Conservation (phyloP, 2,329 filamentous ascomycete genomes). For the Coniochaeta prunicola region DNA sequence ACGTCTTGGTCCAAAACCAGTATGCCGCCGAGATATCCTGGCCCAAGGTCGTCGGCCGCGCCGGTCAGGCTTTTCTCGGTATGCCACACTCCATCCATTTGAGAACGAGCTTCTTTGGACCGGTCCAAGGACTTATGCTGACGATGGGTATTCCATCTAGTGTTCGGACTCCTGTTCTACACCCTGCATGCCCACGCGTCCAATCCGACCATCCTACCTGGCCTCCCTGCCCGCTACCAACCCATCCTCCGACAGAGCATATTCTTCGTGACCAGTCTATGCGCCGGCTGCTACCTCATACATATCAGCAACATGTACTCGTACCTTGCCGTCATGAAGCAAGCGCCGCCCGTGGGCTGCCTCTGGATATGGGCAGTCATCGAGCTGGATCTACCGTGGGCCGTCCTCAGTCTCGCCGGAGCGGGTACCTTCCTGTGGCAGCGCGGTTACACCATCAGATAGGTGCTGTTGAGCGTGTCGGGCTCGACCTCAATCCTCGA, state of each 20-base stretch:
- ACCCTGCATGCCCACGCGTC: slow-evolving; percentile 46
- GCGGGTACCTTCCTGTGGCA: slow-evolving; percentile 38
- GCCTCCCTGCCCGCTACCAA: slow-evolving; percentile 39
- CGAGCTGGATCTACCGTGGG: slow-evolving; percentile 68
- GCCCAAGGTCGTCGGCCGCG: slow-evolving; percentile 43
- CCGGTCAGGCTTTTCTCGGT: slow-evolving; percentile 47
- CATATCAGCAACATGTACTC: slow-evolving; percentile 70
- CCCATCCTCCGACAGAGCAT: slow-evolving; percentile 45
- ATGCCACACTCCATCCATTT: slow-evolving; percentile 13
- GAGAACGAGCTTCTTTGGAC: too few relatives aligned
- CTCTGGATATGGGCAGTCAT: slow-evolving; percentile 92
- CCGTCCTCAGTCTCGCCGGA: slow-evolving; percentile 45
- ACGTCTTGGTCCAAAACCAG: slow-evolving; percentile 72
- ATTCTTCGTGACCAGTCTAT: slow-evolving; percentile 56
- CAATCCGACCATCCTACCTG: slow-evolving; percentile 40
- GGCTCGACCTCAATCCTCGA: not conserved
- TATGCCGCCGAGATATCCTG: slow-evolving; percentile 63
- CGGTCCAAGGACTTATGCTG: too few relatives aligned
- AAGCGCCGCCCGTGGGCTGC: slow-evolving; percentile 78
- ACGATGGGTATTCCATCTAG: slow-evolving; percentile 23
- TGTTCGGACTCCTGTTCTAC: slow-evolving; percentile 49
- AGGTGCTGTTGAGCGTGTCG: not conserved
- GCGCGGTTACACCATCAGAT: slow-evolving; percentile 41
- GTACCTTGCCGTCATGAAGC: slow-evolving; percentile 88
- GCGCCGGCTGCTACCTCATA: slow-evolving; percentile 71